These are phyloP conservation scores for Chytriomyces sp. DNA, from an alignment of 192 early-diverging fungal species.

Conservation along the genomic window DNA sequence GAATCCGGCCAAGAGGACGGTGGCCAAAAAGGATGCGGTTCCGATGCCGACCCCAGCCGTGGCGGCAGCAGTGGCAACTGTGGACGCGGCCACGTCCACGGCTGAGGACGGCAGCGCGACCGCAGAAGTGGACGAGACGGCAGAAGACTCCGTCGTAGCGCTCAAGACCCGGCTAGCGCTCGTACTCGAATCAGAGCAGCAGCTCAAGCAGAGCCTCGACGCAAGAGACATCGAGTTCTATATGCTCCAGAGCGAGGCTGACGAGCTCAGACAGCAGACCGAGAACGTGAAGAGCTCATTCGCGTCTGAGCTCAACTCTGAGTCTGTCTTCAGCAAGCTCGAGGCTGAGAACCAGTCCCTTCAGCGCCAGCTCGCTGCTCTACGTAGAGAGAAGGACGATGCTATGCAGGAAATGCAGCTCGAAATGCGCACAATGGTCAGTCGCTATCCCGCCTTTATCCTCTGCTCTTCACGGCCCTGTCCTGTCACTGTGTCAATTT, in stretches of 20 bases:
- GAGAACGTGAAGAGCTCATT: background rate
- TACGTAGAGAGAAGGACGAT: slow-evolving; percentile 13
- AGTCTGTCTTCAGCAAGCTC: slow-evolving; percentile 15
- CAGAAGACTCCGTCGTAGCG: background rate
- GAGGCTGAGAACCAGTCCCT: slow-evolving; percentile 16
- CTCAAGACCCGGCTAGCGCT: background rate
- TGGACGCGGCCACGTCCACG: no score
- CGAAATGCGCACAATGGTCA: slow-evolving; percentile 8
- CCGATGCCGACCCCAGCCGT: background rate
- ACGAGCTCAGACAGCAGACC: background rate
- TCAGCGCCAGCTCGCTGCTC: background rate
- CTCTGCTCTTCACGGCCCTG: no score
- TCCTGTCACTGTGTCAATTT: no score
- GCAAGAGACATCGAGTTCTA: slow-evolving; percentile 12
- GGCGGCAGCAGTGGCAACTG: no score
- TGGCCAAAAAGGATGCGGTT: background rate
- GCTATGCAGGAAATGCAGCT: background rate
- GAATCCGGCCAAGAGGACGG: background rate
- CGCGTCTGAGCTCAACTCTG: slow-evolving; percentile 19
- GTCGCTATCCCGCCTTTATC: background rate
- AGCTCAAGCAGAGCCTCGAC: slow-evolving; percentile 5
- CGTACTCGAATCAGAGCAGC: background rate
- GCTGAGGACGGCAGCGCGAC: no score
- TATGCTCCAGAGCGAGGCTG: slow-evolving; percentile 10
- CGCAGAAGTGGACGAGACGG: background rate